These are phyloP conservation scores for Lepidopterella palustris DNA, from an alignment of 495 filamentous ascomycete species.

Conservation along the genomic window DNA sequence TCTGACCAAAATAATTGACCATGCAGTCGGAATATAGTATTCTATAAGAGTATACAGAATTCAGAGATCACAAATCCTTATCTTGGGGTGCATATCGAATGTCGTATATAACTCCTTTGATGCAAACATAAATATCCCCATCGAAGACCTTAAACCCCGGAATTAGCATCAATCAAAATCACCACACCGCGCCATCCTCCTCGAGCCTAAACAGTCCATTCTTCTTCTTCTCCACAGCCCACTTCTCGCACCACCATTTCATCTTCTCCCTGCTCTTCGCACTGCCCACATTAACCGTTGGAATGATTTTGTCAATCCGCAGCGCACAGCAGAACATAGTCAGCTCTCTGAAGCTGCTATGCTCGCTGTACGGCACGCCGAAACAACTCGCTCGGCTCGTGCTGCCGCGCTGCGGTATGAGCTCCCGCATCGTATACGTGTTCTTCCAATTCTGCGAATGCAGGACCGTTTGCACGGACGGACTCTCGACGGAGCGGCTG, in stretches of 20 bases:
- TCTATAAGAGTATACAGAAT: too few relatives aligned
- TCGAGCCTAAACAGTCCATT: conserved; percentile 55
- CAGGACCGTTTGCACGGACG: conserved; percentile 61
- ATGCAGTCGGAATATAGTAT: too few relatives aligned
- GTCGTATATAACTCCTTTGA: too few relatives aligned
- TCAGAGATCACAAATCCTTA: too few relatives aligned
- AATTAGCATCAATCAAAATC: too few relatives aligned
- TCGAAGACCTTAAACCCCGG: too few relatives aligned
- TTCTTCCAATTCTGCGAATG: conserved; percentile 67
- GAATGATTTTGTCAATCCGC: conserved; percentile 79
- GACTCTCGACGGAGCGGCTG: conserved; percentile 55
- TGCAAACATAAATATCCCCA: too few relatives aligned
- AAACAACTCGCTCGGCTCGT: conserved; percentile 71
- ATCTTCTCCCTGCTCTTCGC: conserved; percentile 66
- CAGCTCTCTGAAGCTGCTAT: conserved; percentile 88
- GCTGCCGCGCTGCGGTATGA: conserved; percentile 73
- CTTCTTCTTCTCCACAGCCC: conserved; percentile 77
- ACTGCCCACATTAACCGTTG: conserved; percentile 87
- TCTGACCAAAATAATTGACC: too few relatives aligned
- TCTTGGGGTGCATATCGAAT: too few relatives aligned
- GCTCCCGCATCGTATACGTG: conserved; percentile 54
- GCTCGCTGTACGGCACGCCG: conserved; percentile 91
- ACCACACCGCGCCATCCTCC: conserved; percentile 20
- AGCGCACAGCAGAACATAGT: conserved; percentile 87
- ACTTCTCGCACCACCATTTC: conserved; percentile 86